Percentiles rank a stretch among this genome's conserved stretches.
Conservation (phyloP, 495 filamentous ascomycete species). For the Neurospora sp. region DNA sequence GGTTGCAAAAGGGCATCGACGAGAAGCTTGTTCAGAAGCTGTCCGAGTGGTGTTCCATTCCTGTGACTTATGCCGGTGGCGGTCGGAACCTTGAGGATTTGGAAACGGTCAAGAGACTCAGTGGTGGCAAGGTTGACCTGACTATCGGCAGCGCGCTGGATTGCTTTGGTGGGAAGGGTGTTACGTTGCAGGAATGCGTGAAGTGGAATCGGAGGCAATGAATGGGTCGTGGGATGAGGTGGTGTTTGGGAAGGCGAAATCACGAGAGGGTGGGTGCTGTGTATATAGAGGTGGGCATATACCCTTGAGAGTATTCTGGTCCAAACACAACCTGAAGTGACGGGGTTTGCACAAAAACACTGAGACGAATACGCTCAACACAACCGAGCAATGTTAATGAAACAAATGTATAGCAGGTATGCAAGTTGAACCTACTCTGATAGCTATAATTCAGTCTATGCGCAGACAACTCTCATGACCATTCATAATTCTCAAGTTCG, state of each 20-base stretch:
- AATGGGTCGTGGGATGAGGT: background rate
- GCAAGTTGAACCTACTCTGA: background rate
- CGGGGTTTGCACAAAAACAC: too few relatives aligned
- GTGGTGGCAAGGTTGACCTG: conserved; percentile 74
- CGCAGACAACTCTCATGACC: background rate
- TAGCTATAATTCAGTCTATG: background rate
- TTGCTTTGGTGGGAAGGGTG: conserved; percentile 81
- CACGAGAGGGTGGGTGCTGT: background rate
- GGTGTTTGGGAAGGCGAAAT: background rate
- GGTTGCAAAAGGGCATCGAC: conserved; percentile 82
- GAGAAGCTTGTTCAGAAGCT: conserved; percentile 68
- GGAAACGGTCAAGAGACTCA: conserved; percentile 65
- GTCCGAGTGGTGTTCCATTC: conserved; percentile 77
- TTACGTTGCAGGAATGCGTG: conserved; percentile 81
- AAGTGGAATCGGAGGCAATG: conserved; percentile 59
- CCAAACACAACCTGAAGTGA: too few relatives aligned
- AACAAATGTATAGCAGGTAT: background rate
- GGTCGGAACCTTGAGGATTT: conserved; percentile 73
- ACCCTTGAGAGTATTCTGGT: background rate
- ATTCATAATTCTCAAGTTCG: background rate
- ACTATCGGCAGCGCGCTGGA: conserved; percentile 95
- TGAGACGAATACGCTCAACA: too few relatives aligned
- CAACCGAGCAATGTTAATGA: background rate
- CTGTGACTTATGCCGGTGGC: conserved; percentile 92
- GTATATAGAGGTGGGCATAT: background rate